Percentiles rank a stretch among this genome's conserved stretches.
These are phyloP conservation scores for Cladosporium sp. DNA, from an alignment of 2,329 filamentous ascomycete species.

Conservation along the genomic window DNA sequence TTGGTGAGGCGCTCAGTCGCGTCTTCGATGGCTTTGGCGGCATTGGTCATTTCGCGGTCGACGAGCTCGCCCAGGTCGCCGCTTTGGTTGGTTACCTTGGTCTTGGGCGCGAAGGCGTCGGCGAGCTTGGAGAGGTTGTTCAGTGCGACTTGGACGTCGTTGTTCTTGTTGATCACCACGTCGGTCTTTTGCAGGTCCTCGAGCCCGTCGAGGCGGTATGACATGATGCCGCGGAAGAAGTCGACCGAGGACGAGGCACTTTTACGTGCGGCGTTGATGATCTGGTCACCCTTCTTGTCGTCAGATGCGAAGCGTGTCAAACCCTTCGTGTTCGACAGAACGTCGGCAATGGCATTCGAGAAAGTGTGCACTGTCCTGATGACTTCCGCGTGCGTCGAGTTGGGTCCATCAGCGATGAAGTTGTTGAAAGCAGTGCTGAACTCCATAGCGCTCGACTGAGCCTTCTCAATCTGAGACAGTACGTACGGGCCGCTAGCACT, in stretches of 20 bases:
- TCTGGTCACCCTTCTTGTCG: constrained; percentile 86
- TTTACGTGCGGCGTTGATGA: constrained; percentile 76
- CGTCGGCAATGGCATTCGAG: constrained; percentile 84
- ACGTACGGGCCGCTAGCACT: constrained; percentile 94
- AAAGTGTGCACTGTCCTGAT: constrained; percentile 92
- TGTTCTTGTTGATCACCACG: constrained; percentile 95
- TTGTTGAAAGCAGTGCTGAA: constrained; percentile 98
- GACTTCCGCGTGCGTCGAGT: constrained; percentile 81
- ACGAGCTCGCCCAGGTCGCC: constrained; percentile 92
- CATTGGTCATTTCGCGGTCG: constrained; percentile 85
- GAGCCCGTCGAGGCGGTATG: constrained; percentile 86
- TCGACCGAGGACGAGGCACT: constrained; percentile 84
- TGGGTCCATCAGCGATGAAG: constrained; percentile 94
- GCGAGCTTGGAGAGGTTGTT: constrained; percentile 92
- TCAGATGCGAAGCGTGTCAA: constrained; percentile 88
- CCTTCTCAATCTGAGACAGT: constrained; percentile 95
- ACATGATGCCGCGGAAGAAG: constrained; percentile 92
- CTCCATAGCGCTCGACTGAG: constrained; percentile 88
- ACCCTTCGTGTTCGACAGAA: constrained; percentile 95
- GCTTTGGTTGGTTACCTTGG: constrained; percentile 71
- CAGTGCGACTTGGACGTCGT: constrained; percentile 90
- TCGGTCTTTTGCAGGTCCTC: constrained; percentile 92
- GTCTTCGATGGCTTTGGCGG: constrained; percentile 90
- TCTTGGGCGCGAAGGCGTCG: constrained; percentile 85
- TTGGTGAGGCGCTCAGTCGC: constrained; percentile 85